A percentile compares a stretch with the other conserved stretches of the same genome.
Evolutionary conservation across 2,329 filamentous ascomycete species (phyloP).

Genomic region (Thielaviopsis ethacetica): DNA sequence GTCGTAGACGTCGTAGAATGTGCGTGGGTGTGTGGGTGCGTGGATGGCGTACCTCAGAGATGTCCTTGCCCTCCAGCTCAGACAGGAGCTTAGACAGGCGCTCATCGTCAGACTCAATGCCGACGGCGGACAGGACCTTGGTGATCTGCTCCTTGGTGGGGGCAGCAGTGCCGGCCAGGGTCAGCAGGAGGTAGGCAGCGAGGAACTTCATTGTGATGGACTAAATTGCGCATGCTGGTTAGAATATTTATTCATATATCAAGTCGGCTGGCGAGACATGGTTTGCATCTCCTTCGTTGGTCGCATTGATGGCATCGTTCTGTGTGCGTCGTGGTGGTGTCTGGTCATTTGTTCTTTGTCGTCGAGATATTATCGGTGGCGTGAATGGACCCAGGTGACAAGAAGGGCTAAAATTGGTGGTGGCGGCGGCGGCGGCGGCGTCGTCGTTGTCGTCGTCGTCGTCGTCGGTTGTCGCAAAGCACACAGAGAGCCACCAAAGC

Average conservation of each 20-base stretch:
- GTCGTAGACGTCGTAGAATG: no score
- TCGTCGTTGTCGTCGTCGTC: neutral
- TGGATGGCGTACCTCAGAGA: constrained; percentile 63
- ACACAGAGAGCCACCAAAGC: neutral
- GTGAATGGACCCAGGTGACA: neutral
- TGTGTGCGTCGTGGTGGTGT: neutral
- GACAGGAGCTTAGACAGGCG: constrained; percentile 74
- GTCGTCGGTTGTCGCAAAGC: neutral
- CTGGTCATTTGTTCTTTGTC: neutral
- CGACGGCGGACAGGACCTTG: constrained; percentile 77
- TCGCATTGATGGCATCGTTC: neutral
- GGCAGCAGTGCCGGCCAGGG: constrained; percentile 78
- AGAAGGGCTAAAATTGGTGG: neutral
- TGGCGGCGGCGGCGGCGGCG: no score
- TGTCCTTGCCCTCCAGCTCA: constrained; percentile 83
- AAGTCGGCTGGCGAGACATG: neutral
- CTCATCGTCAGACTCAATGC: constrained; percentile 81
- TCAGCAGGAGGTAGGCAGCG: constrained; percentile 95
- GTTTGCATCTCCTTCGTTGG: neutral
- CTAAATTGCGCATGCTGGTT: neutral
- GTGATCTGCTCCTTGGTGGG: constrained; percentile 80
- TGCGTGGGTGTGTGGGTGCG: no score
- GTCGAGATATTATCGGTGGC: neutral
- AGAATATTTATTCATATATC: neutral
- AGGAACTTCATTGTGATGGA: constrained; percentile 91